phyloP scores from a whole-genome alignment of 2,329 filamentous ascomycete species.

The Penicillium concentricum region DNA sequence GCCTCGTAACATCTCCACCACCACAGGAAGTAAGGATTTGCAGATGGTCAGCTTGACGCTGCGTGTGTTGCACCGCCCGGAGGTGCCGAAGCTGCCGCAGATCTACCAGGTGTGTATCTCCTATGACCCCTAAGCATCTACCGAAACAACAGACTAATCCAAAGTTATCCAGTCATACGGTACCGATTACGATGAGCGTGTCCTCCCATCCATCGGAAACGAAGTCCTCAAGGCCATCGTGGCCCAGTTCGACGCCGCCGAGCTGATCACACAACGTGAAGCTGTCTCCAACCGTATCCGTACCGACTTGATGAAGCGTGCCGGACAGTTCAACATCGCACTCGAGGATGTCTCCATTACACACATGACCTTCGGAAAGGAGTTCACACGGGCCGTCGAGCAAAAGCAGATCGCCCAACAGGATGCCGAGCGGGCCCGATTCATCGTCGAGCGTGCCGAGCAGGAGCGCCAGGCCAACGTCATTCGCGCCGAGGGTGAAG shows the following conservation, averaged over 20 bases:
- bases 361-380: slow-evolving; percentile 99
- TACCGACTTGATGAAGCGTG: slow-evolving; percentile 84
- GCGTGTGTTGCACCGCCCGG: slow-evolving; percentile 89
- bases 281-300: slow-evolving; percentile 94
- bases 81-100: slow-evolving; percentile 87
- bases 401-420: slow-evolving; percentile 99
- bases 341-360: slow-evolving; percentile 99
- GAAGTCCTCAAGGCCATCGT: slow-evolving; percentile 99
- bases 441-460: slow-evolving; percentile 98
- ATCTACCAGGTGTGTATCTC: slow-evolving; percentile 82
- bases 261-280: slow-evolving; percentile 98
- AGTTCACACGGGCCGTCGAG: slow-evolving; percentile 98
- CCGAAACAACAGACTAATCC: neutral
- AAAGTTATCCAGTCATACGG: slow-evolving; percentile 74
- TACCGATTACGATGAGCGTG: slow-evolving; percentile 96
- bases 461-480: slow-evolving; percentile 98
- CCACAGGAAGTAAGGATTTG: slow-evolving; percentile 96
- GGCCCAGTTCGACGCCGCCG: slow-evolving; percentile 96
- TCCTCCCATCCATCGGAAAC: slow-evolving; percentile 97
- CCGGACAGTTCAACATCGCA: slow-evolving; percentile 96
- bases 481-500: slow-evolving; percentile 96
- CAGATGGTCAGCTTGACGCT: slow-evolving; percentile 99
- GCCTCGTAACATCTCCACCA: slow-evolving; percentile 95
- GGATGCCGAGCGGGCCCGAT: slow-evolving; percentile 93
- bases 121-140: neutral